Evolutionary conservation across 2,329 filamentous ascomycete genomes (phyloP).

Genomic region (Pezicula radicicola): DNA sequence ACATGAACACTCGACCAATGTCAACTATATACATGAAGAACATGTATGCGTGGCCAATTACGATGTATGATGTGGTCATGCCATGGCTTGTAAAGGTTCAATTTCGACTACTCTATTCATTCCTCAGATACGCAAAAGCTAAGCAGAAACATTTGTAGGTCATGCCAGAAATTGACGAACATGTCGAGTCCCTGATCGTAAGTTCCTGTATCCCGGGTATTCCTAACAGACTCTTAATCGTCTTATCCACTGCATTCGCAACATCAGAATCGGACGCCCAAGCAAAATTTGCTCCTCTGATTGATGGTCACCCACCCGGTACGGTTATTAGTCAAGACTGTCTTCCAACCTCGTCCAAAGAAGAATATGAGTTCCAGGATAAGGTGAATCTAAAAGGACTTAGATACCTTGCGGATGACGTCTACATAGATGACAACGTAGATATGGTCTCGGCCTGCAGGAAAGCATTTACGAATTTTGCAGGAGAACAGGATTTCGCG

Average conservation of each 20-base stretch:
- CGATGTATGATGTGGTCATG: too few species aligned
- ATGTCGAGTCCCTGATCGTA: too few species aligned
- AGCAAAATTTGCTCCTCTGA: constrained; percentile 33
- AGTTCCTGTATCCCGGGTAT: too few species aligned
- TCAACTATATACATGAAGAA: constrained; percentile 41
- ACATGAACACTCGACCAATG: constrained; percentile 36
- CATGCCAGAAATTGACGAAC: too few species aligned
- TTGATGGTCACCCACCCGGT: constrained; percentile 36
- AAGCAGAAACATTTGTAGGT: too few species aligned
- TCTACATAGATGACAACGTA: constrained; percentile 43
- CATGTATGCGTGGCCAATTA: too few species aligned
- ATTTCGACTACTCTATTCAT: too few species aligned
- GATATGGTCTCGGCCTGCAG: constrained; percentile 43
- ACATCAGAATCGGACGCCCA: constrained; percentile 36
- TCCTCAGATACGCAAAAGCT: too few species aligned
- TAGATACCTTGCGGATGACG: constrained; percentile 48
- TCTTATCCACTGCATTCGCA: constrained; percentile 34
- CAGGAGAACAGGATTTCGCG: constrained; percentile 37
- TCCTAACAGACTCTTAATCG: constrained; percentile 38
- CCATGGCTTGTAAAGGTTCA: too few species aligned
- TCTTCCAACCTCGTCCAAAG: constrained; percentile 34
- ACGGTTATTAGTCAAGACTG: constrained; percentile 35
- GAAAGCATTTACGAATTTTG: constrained; percentile 41
- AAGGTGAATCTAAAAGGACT: constrained; percentile 43
- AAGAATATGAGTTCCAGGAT: constrained; percentile 41